phyloP scores from a whole-genome alignment of 2,329 filamentous ascomycete genomes.

The Aspergillus caelatus region DNA sequence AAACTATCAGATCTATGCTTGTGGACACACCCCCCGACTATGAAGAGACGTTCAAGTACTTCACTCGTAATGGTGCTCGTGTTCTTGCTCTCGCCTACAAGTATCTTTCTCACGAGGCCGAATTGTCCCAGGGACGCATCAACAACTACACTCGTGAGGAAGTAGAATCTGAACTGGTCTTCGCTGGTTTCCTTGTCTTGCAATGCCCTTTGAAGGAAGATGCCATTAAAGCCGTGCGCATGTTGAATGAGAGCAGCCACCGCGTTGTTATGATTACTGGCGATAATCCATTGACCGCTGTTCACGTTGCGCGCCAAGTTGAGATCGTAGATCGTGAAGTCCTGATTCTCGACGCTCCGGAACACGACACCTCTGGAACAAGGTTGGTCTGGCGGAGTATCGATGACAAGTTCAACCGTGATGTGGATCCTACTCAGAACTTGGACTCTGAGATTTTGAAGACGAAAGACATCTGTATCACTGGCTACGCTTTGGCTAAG shows the following conservation, averaged over 20 bases:
- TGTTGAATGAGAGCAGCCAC: slow-evolving; percentile 98
- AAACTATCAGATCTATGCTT: slow-evolving; percentile 95
- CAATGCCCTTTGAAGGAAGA: slow-evolving; percentile 97
- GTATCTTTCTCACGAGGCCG: slow-evolving; percentile 77
- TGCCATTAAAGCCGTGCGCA: slow-evolving; percentile 87
- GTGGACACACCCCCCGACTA: slow-evolving; percentile 81
- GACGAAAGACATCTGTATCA: slow-evolving; percentile 90
- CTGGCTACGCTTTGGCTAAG: slow-evolving; percentile 88
- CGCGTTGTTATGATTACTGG: slow-evolving; percentile 99
- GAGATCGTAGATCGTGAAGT: slow-evolving; percentile 97
- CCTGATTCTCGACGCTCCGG: slow-evolving; percentile 90
- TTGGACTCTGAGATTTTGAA: slow-evolving; percentile 80
- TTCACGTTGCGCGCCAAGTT: slow-evolving; percentile 91
- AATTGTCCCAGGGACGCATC: slow-evolving; percentile 81
- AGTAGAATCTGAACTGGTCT: slow-evolving; percentile 79
- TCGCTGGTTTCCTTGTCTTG: slow-evolving; percentile 93
- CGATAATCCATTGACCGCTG: slow-evolving; percentile 94
- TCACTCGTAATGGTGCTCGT: slow-evolving; percentile 91
- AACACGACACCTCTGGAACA: slow-evolving; percentile 79
- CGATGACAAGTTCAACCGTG: slow-evolving; percentile 83
- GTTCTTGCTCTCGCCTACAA: slow-evolving; percentile 94
- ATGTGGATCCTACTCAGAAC: slow-evolving; percentile 79
- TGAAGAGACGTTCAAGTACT: slow-evolving; percentile 98
- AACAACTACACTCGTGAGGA: slow-evolving; percentile 94
- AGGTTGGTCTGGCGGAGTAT: slow-evolving; percentile 92